Evolutionary conservation across 352 stramenopile genomes (phyloP), one percentile per base, ranked within the genome.

Genomic region (Phytophthora sansomeana): DNA sequence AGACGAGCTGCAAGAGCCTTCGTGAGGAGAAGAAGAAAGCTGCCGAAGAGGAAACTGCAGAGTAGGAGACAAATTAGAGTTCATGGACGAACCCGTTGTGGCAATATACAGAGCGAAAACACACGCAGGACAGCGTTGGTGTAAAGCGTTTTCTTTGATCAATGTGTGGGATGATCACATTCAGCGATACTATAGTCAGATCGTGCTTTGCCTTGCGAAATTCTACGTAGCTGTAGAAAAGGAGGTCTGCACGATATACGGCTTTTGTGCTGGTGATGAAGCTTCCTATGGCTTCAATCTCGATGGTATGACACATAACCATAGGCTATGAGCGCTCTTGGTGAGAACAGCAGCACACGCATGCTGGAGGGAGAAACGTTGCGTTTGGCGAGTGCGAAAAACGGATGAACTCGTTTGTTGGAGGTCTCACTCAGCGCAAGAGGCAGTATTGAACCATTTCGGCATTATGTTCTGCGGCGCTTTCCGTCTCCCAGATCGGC

Each of bases 1-100:
- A 93, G 60, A 72, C 72, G 33, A 85, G 63, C 58, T 95, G 87
- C 74, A 92, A 92, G 67, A 65, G 72, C 33, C 90, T 93, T 54
- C 80, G 84, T 11, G 75, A 83, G 46, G 58, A 78, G 51, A 78
- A 72, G 61, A 63, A 73, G 52, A 69, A 67, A 21, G 9, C 30
- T 38, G 50, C 58, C 44, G 48, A 19, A 17, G 55, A 66, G 39
- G 29, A 59, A 55, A 30, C 21, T 14, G 13, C 30, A 42, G 24
- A 66, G 35, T 21, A 67, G 47, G 39, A 49, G 30, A 42, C 32
- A 33, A 56, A 58, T 24, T 58, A 58, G 53, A 58, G 28, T 43
- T 26, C 38, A 21, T 32, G 35, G 13, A 54, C 0, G 3, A 38
- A 21, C 56, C 24, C 14, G 30, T 16, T 54, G 35, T 38, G 51